Evolutionary conservation across 2,329 filamentous ascomycete genomes (phyloP).

Genomic region (Chrysoporthe cubensis): DNA sequence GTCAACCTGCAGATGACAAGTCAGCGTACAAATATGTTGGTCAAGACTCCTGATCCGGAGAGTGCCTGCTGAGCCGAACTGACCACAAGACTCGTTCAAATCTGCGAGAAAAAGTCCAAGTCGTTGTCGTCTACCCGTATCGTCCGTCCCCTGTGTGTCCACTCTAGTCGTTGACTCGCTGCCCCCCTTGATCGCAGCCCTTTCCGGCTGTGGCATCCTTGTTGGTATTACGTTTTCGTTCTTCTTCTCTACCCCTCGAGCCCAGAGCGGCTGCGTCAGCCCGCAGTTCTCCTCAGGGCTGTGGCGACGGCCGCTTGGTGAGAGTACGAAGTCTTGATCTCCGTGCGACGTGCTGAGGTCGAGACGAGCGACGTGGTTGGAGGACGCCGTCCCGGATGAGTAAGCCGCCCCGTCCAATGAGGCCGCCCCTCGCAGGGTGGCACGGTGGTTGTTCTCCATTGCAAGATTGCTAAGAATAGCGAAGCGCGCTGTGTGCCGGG

Average conservation of each 20-base stretch:
- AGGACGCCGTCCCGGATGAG: constrained; percentile 4
- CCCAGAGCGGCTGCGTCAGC: neutral
- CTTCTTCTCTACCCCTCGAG: neutral
- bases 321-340: neutral
- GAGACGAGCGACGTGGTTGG: constrained; percentile 12
- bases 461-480: constrained; percentile 26
- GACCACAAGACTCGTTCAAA: neutral
- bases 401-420: constrained; percentile 7
- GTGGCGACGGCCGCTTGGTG: neutral
- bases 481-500: constrained; percentile 29
- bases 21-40: constrained; percentile 13
- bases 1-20: neutral
- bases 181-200: neutral
- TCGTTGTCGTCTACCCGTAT: too few species aligned
- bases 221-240: neutral
- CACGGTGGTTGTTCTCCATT: neutral
- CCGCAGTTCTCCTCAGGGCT: neutral
- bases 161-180: constrained; percentile 16
- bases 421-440: neutral
- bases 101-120: neutral
- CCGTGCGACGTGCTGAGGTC: neutral
- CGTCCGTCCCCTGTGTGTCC: neutral
- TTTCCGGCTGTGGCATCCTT: neutral
- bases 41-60: neutral
- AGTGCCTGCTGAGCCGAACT: neutral